Conservation (phyloP, 2,329 filamentous ascomycete genomes). For the Thielaviopsis musarum region DNA sequence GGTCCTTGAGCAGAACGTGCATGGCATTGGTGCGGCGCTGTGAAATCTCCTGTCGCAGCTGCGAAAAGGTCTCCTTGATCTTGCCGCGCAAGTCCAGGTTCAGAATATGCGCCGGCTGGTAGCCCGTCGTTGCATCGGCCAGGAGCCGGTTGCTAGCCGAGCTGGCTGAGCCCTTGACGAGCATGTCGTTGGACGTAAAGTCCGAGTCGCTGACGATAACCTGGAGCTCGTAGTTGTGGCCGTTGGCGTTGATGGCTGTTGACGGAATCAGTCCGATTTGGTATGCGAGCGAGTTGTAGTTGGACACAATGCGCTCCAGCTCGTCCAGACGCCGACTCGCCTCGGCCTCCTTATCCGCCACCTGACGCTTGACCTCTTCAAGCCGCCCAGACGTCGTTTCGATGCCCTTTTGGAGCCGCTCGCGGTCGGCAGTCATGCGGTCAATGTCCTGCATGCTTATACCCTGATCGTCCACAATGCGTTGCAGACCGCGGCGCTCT, state of each 20-base stretch:
- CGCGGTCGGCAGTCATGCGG: slow-evolving; percentile 91
- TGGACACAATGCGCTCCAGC: slow-evolving; percentile 75
- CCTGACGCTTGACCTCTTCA: slow-evolving; percentile 70
- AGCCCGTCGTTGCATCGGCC: slow-evolving; percentile 66
- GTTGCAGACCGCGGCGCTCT: slow-evolving; percentile 64
- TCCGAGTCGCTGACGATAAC: slow-evolving; percentile 70
- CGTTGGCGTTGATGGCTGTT: slow-evolving; percentile 71
- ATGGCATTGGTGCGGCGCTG: slow-evolving; percentile 67
- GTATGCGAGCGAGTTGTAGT: slow-evolving; percentile 88
- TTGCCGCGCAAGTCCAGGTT: slow-evolving; percentile 75
- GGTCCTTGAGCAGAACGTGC: slow-evolving; percentile 85
- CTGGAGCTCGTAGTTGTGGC: slow-evolving; percentile 66
- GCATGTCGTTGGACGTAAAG: slow-evolving; percentile 43
- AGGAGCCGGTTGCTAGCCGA: slow-evolving; percentile 56
- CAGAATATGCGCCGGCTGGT: slow-evolving; percentile 74
- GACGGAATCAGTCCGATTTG: slow-evolving; percentile 80
- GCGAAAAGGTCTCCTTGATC: slow-evolving; percentile 61
- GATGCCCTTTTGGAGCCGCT: slow-evolving; percentile 78
- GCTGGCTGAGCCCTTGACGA: slow-evolving; percentile 28
- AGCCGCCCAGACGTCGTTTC: slow-evolving; percentile 59
- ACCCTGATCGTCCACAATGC: slow-evolving; percentile 77
- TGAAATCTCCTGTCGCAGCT: slow-evolving; percentile 78
- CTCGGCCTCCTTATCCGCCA: slow-evolving; percentile 75
- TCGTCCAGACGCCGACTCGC: slow-evolving; percentile 76
- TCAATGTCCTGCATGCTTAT: slow-evolving; percentile 98